These are phyloP conservation scores for Pelargonium fulgidum DNA, from an alignment of 441 rosid genomes.

Conservation along the genomic window DNA sequence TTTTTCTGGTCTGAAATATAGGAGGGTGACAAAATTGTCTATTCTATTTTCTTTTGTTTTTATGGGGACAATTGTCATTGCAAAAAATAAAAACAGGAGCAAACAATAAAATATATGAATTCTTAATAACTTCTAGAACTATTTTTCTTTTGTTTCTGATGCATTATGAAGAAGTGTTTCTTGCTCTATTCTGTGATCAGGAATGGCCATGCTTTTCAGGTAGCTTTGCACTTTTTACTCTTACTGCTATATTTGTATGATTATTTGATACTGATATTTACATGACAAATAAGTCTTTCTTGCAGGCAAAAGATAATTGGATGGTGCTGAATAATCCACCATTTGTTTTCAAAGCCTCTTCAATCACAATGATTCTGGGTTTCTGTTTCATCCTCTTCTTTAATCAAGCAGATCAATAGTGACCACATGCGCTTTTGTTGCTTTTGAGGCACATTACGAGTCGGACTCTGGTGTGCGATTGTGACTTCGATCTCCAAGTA, in stretches of 20 bases:
- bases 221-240: background rate
- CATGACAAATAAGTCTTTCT: background rate
- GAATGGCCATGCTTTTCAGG: background rate
- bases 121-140: background rate
- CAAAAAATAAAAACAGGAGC: background rate
- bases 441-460: background rate
- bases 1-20: background rate
- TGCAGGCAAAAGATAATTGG: background rate
- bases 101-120: background rate
- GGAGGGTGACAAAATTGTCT: background rate
- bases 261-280: background rate
- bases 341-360: background rate
- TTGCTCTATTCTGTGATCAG: background rate
- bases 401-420: background rate
- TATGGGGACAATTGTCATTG: background rate
- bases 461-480: background rate
- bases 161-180: background rate
- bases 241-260: background rate
- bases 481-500: slow-evolving; percentile 1
- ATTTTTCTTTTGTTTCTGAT: background rate
- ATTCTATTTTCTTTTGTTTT: background rate
- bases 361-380: background rate
- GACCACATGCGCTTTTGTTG: background rate
- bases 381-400: background rate
- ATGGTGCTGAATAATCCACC: background rate